Evolutionary conservation across 1,284 basidiomycete genomes (phyloP), one percentile per base, ranked within the genome.

Genomic region (Retiboletus fuscus): DNA sequence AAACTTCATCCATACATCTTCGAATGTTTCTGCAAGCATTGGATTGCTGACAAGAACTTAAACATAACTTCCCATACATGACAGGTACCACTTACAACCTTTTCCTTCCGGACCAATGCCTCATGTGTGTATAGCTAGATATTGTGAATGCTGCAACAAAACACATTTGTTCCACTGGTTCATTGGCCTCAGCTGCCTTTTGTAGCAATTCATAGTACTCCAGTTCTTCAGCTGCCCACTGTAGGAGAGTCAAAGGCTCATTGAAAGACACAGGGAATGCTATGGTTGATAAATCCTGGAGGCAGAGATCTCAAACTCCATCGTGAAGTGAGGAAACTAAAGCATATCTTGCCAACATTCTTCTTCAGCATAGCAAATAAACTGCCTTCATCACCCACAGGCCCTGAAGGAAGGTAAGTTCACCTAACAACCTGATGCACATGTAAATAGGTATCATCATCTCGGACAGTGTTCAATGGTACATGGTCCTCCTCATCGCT

Each of bases 251-350:
- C 47, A 97, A 83, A 28, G 95, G 95, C 76, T 97, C 96, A 77
- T 97, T 97, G 84, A 96, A 96, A 3, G 92, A 90, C 5, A 96
- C 93, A 13, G 95, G 95, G 73, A 97, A 90, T 2, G 93, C 87
- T 51, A 97, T 93, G 58, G 92, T 92, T 18, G 93, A 92, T n/a
- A 96, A 84, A 82, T 96, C 95, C 95, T 96, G 46, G 30, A 67
- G 49, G 64, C 13, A 47, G 44, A 63, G 16, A 72, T 72, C 39
- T 66, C 10, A 55, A 46, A 51, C 24, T 20, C 24, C 18, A 55
- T 46, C 22, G 26, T 43, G 18, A 46, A 57, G 24, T 18, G 41
- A 47, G 34, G 69, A 24, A 64, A 55, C 15, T 51, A 58, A 64
- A 69, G 71, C 81, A 69, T 73, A 94, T 95, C 86, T 96, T 96